phyloP scores from a whole-genome alignment of 2,329 filamentous ascomycete genomes.

The Hypocreales sp. region DNA sequence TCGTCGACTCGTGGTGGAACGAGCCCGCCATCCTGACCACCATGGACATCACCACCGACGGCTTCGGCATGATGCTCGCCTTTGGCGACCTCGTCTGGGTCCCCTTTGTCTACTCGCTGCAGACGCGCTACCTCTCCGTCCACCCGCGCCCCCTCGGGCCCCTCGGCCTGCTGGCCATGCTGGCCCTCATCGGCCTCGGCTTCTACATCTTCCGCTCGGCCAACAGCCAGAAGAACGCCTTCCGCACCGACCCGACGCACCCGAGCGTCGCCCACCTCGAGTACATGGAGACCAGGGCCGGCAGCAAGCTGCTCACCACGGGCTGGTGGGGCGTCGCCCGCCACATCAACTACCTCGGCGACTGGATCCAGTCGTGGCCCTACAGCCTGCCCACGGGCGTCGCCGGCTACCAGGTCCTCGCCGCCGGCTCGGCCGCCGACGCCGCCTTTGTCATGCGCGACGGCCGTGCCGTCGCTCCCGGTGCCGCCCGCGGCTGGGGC shows the following conservation, averaged over 20 bases:
- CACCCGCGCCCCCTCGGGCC: slow-evolving; percentile 70
- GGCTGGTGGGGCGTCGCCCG: slow-evolving; percentile 90
- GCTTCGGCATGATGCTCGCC: slow-evolving; percentile 87
- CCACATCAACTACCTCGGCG: slow-evolving; percentile 92
- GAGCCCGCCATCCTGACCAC: slow-evolving; percentile 82
- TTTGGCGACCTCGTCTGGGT: slow-evolving; percentile 92
- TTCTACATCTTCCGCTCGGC: slow-evolving; percentile 87
- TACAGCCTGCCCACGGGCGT: slow-evolving; percentile 78
- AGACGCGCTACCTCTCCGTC: slow-evolving; percentile 69
- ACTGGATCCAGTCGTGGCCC: slow-evolving; percentile 88
- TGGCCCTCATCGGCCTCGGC: slow-evolving; percentile 53
- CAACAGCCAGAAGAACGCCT: slow-evolving; percentile 90
- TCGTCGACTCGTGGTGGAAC: slow-evolving; percentile 74
- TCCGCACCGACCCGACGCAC: slow-evolving; percentile 76
- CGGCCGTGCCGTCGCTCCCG: slow-evolving; percentile 51
- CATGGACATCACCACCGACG: slow-evolving; percentile 86
- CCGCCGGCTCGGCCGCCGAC: slow-evolving; percentile 31
- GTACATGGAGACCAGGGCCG: slow-evolving; percentile 72
- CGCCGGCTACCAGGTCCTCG: slow-evolving; percentile 62
- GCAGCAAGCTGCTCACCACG: slow-evolving; percentile 65
- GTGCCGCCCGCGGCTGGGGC: slow-evolving; percentile 64
- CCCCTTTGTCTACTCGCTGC: slow-evolving; percentile 75
- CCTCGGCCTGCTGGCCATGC: slow-evolving; percentile 45
- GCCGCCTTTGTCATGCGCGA: slow-evolving; percentile 41
- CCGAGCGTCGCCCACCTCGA: slow-evolving; percentile 64